Base-by-base conservation (phyloP, 805 yeast species). In the Ogataea nitratoaversa region DNA sequence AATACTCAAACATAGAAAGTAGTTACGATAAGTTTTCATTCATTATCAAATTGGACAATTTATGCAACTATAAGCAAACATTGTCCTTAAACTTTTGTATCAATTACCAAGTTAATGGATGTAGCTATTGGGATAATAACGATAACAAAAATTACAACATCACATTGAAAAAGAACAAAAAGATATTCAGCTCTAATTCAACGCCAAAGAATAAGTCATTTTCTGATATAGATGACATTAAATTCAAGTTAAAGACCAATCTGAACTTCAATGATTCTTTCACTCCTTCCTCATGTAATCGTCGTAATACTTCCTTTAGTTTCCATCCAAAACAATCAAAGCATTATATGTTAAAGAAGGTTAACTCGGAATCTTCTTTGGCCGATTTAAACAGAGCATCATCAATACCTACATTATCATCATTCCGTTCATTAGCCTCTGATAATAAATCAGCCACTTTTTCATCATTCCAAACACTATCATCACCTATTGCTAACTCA, bases 11-110 rank as follows among this genome's bases (percentile, higher is more conserved):
- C 19, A 37, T 54, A 8, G 53, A 55, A 36, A 47, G 38, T 4
- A 42, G 40, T 24, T 68, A 57, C 40, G 75, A 70, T 47, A 66
- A 63, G 47, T 70, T 79, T 57, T 67, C 69, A 36, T 77, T 79
- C 52, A 67, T 67, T 36, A 67, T 79, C 29, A 72, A 73, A 32
- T 54, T 70, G 31, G 55, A 57, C 38, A 49, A 64, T 43, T 37
- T 62, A 42, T 46, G 59, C 52, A 29, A 46, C 40, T 35, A 39
- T 39, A 44, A 45, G 19, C 42, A 54, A 24, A 22, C 32, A 3
- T 38, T 72, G 41, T 54, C 62, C 18, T 46, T 71, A 36, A 63
- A 63, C 32, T 62, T 70, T 39, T 70, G 75, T 45, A 56, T 69
- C 40, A 62, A 60, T 40, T 70, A 63, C 46, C 60, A 63, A 37